Evolutionary conservation across 1,139 yeast genomes (phyloP), one percentile per base, ranked within the genome.

Genomic region (Yamadazyma sp.): DNA sequence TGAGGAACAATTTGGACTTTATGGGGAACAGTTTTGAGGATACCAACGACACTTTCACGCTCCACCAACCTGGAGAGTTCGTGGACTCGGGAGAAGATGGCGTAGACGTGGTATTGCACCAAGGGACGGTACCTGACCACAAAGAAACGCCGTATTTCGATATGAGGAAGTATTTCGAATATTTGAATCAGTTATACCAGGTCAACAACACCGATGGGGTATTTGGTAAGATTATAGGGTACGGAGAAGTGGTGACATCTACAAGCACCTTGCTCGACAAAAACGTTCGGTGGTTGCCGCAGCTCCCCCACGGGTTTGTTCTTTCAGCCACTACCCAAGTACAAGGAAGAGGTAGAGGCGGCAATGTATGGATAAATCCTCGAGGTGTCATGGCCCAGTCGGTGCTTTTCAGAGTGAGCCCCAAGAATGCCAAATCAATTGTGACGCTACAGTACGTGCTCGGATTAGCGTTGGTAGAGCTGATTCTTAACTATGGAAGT

Each of bases 291-390:
- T 58, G 87, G 40, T 63, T 91, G 40, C 65, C 71, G 12, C 52
- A 66, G 23, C 61, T 87, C 16, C 96, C 96, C 1, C 73, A 80
- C 31, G 96, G 96, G 0, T 71, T 82, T 34, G 69, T 84, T 0
- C 66, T 81, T n/a, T 75, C 84, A 3, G 95, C 94, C 1, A 81
- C 92, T 1, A 78, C 86, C 2, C 99, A 94, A 58, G 82, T 87
- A 1, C 77, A 89, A 0, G 99, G 98, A 1, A 73, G 94, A 38
- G 99, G 99, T 1, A 77, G 99, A 44, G 95, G 97, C 5, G 95
- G 94, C 2, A 94, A 94, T 52, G 83, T 83, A 1, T 94, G 98
- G 98, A 83, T 94, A 18, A 91, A 88, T 49, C 98, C 98, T 1
- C 75, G 77, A 27, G 99, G 99, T 6, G 95, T 89, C 0, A 65